Percentiles rank a stretch among this genome's conserved stretches.
Evolutionary conservation across 164 flowering plant species (phyloP).

Genomic region (Dillenia turbinata): DNA sequence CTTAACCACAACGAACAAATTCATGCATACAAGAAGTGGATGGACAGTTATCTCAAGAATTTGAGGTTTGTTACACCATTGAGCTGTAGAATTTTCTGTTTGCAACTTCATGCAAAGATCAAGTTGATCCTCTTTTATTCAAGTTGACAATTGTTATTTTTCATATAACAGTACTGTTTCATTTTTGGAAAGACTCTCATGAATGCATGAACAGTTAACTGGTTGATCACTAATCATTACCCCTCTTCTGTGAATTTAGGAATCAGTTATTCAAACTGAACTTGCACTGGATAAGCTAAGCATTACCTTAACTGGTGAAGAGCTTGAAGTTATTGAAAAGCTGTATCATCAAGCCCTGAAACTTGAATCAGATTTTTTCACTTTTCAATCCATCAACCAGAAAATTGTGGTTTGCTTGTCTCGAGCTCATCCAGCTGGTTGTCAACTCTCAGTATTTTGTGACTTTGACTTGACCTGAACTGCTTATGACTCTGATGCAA

Average conservation of each 20-base stretch:
- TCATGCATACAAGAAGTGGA: conserved; percentile 65
- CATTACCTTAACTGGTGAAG: conserved; percentile 71
- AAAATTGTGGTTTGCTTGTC: conserved; percentile 46
- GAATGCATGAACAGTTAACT: no score
- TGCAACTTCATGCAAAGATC: conserved; percentile 2
- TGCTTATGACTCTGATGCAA: conserved; percentile 70
- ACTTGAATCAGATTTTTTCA: conserved; percentile 64
- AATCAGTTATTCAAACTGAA: conserved; percentile 53
- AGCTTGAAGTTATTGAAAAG: conserved; percentile 66
- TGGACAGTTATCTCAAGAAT: conserved; percentile 46
- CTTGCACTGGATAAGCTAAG: conserved; percentile 66
- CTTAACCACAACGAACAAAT: conserved; percentile 22
- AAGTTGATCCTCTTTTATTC: no score
- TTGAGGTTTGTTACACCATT: conserved; percentile 36
- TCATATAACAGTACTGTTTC: no score
- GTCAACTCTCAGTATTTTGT: conserved; percentile 49
- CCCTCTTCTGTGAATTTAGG: conserved; percentile 32
- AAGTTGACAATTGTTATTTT: no score
- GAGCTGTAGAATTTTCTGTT: background rate
- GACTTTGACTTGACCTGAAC: conserved; percentile 85
- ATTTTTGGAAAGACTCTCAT: no score
- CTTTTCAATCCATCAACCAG: conserved; percentile 54
- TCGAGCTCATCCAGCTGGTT: conserved; percentile 40
- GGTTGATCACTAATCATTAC: background rate
- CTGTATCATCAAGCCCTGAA: conserved; percentile 76